Evolutionary conservation across 306 rosid genomes (phyloP).

Genomic region (Prunus dulcis): DNA sequence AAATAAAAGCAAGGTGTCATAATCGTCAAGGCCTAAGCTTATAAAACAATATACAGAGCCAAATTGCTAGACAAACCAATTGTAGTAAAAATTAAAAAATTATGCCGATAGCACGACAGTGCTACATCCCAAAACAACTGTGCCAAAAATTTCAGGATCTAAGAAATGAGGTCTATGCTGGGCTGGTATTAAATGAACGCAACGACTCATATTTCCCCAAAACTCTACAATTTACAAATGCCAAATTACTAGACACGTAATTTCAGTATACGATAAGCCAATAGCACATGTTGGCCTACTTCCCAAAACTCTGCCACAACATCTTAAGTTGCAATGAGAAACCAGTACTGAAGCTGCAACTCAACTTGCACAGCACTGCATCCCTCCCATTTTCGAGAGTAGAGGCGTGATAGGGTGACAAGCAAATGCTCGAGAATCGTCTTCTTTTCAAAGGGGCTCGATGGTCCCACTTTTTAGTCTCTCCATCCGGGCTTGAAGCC

Average conservation of each 20-base stretch:
- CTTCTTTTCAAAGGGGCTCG: conserved; percentile 46
- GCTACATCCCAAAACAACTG: conserved; percentile 33
- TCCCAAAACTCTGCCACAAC: conserved; percentile 34
- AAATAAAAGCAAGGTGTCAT: background rate
- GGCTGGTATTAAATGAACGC: background rate
- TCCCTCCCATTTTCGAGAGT: conserved; percentile 22
- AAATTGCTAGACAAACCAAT: conserved; percentile 9
- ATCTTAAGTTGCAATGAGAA: conserved; percentile 13
- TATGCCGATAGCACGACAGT: conserved; percentile 24
- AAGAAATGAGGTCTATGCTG: background rate
- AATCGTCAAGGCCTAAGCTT: background rate
- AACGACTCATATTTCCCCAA: too few relatives aligned
- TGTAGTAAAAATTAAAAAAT: conserved; percentile 5
- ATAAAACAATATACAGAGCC: conserved; percentile 14
- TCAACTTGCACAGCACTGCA: conserved; percentile 20
- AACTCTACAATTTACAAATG: conserved; percentile 26
- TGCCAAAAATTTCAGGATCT: conserved; percentile 27
- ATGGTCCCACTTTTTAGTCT: conserved; percentile 91
- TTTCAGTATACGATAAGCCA: conserved; percentile 19
- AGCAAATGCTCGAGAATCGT: conserved; percentile 4
- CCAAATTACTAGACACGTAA: conserved; percentile 15
- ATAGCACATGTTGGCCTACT: conserved; percentile 21
- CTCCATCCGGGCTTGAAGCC: conserved; percentile 99
- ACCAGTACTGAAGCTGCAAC: conserved; percentile 7
- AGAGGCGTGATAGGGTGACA: conserved; percentile 1